These are phyloP conservation scores for Tetrahymena malaccensis DNA, from an alignment of 73 alveolate genomes.

Conservation along the genomic window DNA sequence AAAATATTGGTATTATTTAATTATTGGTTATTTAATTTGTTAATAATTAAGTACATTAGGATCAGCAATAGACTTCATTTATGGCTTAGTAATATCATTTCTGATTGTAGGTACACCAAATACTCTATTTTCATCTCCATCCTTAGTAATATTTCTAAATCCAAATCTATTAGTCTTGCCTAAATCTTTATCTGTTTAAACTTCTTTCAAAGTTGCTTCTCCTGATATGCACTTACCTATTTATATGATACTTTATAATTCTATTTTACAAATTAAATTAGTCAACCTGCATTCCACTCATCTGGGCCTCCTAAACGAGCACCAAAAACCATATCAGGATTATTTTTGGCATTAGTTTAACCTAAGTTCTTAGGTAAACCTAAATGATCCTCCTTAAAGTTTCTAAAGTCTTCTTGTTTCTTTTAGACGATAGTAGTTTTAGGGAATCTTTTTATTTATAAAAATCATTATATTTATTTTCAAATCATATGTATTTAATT, in stretches of 20 bases:
- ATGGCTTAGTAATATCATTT: constrained; percentile 10
- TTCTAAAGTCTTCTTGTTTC: constrained; percentile 40
- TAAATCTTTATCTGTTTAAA: constrained; percentile 24
- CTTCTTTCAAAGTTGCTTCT: constrained; percentile 26
- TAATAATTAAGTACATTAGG: not conserved
- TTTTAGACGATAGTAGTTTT: constrained; percentile 17
- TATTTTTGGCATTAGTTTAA: constrained; percentile 4
- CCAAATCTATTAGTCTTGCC: constrained; percentile 37
- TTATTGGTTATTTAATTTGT: not conserved
- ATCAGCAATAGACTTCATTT: constrained; percentile 34
- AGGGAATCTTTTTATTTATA: not conserved
- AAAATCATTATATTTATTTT: not conserved
- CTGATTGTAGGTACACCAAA: constrained; percentile 44
- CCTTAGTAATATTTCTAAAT: constrained; percentile 20
- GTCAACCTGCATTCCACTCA: constrained; percentile 19
- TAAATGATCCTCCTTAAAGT: constrained; percentile 31
- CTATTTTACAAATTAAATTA: not conserved
- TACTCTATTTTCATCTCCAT: constrained; percentile 34
- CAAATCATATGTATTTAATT: not conserved
- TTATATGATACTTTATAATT: not conserved
- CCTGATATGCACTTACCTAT: constrained; percentile 29
- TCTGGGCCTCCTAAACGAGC: not conserved
- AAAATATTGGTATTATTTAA: too few species aligned
- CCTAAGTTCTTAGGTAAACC: constrained; percentile 34
- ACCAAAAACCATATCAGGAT: not conserved